Percentiles rank a stretch among this genome's conserved stretches.
These are phyloP conservation scores for Strigomonas culicis DNA, from an alignment of 208 protist genomes.

Conservation along the genomic window DNA sequence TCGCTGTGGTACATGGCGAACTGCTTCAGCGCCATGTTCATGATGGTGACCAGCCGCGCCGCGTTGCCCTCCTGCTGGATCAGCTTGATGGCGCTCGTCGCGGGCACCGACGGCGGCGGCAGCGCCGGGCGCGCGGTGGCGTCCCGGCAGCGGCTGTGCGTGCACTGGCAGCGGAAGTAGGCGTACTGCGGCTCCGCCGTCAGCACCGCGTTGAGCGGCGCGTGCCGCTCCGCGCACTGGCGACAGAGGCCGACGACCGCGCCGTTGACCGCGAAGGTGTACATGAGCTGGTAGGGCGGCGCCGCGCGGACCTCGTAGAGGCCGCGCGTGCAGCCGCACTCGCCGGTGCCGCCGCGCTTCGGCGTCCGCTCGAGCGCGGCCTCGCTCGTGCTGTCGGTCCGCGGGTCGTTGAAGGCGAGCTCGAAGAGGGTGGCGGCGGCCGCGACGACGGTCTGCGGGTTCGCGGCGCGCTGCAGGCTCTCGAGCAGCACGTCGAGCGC, in stretches of 20 bases:
- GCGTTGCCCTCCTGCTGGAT: conserved; percentile 28
- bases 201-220: conserved; percentile 21
- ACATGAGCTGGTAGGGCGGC: conserved; percentile 57
- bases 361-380: conserved; percentile 2
- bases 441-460: conserved; percentile 43
- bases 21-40: conserved; percentile 16
- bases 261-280: conserved; percentile 21
- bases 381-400: conserved; percentile 6
- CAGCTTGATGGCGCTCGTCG: conserved; percentile 29
- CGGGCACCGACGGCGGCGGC: conserved; percentile 18
- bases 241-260: conserved; percentile 36
- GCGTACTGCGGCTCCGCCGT: conserved; percentile 34
- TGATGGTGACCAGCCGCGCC: conserved; percentile 20
- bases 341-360: background rate
- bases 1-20: conserved; percentile 6
- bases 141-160: background rate
- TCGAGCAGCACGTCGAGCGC: conserved; percentile 36
- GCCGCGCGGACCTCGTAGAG: conserved; percentile 11
- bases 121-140: background rate
- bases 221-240: conserved; percentile 48
- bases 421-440: conserved; percentile 67
- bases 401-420: conserved; percentile 60
- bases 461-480: conserved; percentile 28
- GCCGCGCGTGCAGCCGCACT: conserved; percentile 11
- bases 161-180: conserved; percentile 68